Conservation (phyloP, 75 land plant species). For the Cunninghamia lanceolata region DNA sequence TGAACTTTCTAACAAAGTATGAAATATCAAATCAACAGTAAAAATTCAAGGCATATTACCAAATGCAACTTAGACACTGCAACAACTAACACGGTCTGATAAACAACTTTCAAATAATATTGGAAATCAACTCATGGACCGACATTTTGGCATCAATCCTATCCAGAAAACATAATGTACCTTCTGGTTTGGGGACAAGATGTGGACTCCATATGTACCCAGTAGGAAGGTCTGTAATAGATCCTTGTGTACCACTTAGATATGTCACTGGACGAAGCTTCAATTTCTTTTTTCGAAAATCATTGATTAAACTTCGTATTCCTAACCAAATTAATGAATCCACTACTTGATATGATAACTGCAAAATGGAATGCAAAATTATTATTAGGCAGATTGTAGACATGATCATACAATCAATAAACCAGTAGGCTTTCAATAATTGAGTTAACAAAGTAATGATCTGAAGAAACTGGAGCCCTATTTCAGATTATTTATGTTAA, state of each 20-base stretch:
- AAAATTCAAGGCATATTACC: background rate
- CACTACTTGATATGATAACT: constrained; percentile 98
- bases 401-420: background rate
- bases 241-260: constrained; percentile 85
- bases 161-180: constrained; percentile 29
- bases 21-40: background rate
- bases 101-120: background rate
- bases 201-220: constrained; percentile 99
- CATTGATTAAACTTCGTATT: constrained; percentile 88
- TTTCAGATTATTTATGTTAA: background rate
- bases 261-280: constrained; percentile 94
- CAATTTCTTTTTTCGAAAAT: constrained; percentile 86
- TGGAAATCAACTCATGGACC: background rate
- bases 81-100: background rate
- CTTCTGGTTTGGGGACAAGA: constrained; percentile 98
- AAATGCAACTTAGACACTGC: background rate
- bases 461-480: background rate
- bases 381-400: background rate
- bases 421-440: background rate
- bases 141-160: background rate
- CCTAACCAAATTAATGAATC: constrained; percentile 97
- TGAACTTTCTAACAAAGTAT: background rate
- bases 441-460: background rate
- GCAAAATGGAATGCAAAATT: constrained; percentile 19
- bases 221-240: constrained; percentile 74